These are phyloP conservation scores for Hypoxylon rickii DNA, from an alignment of 495 filamentous ascomycete genomes.

Conservation along the genomic window DNA sequence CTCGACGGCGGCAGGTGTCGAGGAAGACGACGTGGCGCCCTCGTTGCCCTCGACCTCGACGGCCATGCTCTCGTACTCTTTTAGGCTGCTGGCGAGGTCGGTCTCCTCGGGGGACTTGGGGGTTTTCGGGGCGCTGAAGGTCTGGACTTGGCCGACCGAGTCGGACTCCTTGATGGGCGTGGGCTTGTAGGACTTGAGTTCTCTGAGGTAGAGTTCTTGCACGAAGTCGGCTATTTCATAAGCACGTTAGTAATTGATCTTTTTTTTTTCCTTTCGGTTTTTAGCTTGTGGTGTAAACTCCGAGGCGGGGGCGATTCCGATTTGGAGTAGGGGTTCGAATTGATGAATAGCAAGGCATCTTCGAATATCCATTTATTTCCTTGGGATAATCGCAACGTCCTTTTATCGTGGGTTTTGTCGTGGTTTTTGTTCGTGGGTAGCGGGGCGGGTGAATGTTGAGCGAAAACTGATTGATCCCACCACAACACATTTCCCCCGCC, in stretches of 20 bases:
- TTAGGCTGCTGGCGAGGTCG: conserved; percentile 85
- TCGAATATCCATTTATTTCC: too few relatives aligned
- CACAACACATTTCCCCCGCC: neutral
- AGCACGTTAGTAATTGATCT: conserved; percentile 7
- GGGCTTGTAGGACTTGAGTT: conserved; percentile 92
- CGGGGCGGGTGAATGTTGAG: too few relatives aligned
- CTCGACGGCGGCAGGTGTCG: conserved; percentile 46
- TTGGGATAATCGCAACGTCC: too few relatives aligned
- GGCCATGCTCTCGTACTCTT: conserved; percentile 87
- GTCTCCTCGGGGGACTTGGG: conserved; percentile 89
- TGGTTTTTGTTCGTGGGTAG: too few relatives aligned
- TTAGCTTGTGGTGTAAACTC: neutral
- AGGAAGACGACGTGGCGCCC: conserved; percentile 38
- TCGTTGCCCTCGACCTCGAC: conserved; percentile 95
- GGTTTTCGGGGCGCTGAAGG: conserved; percentile 76
- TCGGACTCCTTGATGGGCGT: conserved; percentile 81
- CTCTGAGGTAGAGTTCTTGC: conserved; percentile 94
- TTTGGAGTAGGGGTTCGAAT: too few relatives aligned
- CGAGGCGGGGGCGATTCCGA: too few relatives aligned
- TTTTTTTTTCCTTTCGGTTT: conserved; percentile 15
- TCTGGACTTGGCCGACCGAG: conserved; percentile 87
- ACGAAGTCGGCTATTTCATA: conserved; percentile 77
- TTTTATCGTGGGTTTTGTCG: too few relatives aligned
- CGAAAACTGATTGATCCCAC: too few relatives aligned
- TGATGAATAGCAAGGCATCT: too few relatives aligned